Conservation (phyloP, 345 rosid genomes). For the Populus alba region DNA sequence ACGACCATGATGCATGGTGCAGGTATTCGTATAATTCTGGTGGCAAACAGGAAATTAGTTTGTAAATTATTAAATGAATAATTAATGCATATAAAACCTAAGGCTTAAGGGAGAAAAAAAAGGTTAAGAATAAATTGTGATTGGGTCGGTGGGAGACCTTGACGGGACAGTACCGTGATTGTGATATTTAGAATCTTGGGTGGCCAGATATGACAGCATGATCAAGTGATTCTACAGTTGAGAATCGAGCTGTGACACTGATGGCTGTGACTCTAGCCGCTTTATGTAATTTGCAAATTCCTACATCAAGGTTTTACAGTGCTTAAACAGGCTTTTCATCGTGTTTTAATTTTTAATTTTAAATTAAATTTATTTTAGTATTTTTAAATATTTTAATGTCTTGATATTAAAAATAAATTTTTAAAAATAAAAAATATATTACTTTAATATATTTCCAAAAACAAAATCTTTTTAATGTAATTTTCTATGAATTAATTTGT, state of each 20-base stretch:
- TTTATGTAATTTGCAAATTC: not conserved
- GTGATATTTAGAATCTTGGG: not conserved
- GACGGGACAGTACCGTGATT: not conserved
- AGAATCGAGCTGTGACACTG: constrained; percentile 9
- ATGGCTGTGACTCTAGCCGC: not conserved
- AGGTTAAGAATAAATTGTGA: not conserved
- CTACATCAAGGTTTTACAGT: not conserved
- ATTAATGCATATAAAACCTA: not conserved
- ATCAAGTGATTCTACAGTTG: not conserved
- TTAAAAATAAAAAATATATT: no score
- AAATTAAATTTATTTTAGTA: no score
- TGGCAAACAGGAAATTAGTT: constrained; percentile 1
- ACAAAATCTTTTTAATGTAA: no score
- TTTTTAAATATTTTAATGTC: no score
- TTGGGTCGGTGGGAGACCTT: not conserved
- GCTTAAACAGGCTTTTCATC: no score
- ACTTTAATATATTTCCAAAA: no score
- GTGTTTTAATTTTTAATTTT: no score
- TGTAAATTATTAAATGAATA: not conserved
- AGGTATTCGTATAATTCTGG: not conserved
- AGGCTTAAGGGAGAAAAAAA: not conserved
- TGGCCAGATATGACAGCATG: not conserved
- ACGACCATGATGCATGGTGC: not conserved
- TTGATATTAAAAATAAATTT: no score
- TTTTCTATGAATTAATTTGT: no score